A percentile compares a stretch with the other conserved stretches of the same genome.
Conservation (phyloP, 306 rosid species). For the Pyrus betulifolia region DNA sequence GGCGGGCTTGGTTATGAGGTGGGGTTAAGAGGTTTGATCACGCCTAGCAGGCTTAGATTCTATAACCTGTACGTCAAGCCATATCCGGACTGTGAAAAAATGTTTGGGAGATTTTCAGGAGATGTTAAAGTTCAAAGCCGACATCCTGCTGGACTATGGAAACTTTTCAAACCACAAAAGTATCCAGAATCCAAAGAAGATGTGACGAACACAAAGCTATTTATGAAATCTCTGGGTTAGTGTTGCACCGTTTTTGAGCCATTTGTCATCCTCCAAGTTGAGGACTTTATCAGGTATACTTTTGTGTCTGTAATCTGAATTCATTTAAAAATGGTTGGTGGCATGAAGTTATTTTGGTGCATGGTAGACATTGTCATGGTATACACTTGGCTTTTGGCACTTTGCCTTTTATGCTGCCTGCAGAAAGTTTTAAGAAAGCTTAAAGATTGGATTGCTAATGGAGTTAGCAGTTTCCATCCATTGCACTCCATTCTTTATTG, state of each 20-base stretch:
- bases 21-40: conserved; percentile 59
- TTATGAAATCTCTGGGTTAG: conserved; percentile 53
- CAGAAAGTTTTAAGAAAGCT: background rate
- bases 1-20: conserved; percentile 61
- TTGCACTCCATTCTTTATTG: background rate
- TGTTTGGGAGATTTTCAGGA: conserved; percentile 49
- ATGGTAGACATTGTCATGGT: background rate
- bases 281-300: background rate
- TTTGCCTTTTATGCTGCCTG: background rate
- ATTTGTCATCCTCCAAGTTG: background rate
- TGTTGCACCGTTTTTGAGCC: background rate
- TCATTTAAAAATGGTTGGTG: background rate
- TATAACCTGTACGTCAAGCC: conserved; percentile 84
- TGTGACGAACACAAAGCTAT: conserved; percentile 46
- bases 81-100: conserved; percentile 69
- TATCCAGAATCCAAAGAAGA: conserved; percentile 43
- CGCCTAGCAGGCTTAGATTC: conserved; percentile 73
- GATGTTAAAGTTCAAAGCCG: conserved; percentile 29
- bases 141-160: conserved; percentile 77
- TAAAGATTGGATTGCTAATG: background rate
- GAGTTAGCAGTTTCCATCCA: background rate
- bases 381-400: background rate
- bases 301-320: background rate
- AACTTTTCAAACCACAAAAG: conserved; percentile 54
- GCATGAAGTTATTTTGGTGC: background rate